Conservation (phyloP, 2,329 filamentous ascomycete genomes). For the Elsinoe batatas region DNA sequence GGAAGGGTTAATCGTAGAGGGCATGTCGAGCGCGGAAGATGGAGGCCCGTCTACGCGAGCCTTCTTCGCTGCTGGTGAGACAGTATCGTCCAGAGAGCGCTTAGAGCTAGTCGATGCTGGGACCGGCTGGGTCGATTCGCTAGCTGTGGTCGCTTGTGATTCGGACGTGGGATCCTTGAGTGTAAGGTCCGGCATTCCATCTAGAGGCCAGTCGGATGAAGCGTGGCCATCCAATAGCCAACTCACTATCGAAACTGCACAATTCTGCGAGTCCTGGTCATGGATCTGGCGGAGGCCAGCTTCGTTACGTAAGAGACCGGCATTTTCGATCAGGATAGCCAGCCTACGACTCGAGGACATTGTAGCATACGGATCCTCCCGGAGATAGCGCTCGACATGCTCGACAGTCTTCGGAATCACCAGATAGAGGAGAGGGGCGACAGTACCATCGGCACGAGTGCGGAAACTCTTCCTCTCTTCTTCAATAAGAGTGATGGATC, state of each 20-base stretch:
- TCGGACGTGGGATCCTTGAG: conserved; percentile 8
- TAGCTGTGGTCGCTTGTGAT: conserved; percentile 10
- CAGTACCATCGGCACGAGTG: not conserved
- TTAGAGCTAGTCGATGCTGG: conserved; percentile 2
- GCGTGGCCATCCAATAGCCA: conserved; percentile 17
- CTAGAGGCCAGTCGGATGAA: conserved; percentile 16
- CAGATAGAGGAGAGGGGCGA: conserved; percentile 24
- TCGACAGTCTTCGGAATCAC: conserved; percentile 34
- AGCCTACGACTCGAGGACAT: conserved; percentile 22
- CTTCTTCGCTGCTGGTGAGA: conserved; percentile 19
- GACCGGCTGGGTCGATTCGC: not conserved
- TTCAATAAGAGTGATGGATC: not conserved
- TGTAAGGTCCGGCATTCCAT: conserved; percentile 7
- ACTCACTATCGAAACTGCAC: conserved; percentile 23
- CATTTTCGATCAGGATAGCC: conserved; percentile 29
- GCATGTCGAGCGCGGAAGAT: conserved; percentile 14
- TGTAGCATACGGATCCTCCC: conserved; percentile 10
- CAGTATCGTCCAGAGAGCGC: conserved; percentile 8
- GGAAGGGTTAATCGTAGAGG: conserved; percentile 25
- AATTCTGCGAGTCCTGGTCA: conserved; percentile 21
- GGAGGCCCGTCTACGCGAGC: conserved; percentile 17
- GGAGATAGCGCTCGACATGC: conserved; percentile 35
- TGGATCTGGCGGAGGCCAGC: conserved; percentile 26
- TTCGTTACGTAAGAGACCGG: conserved; percentile 26
- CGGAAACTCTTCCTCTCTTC: not conserved